Percentiles rank a stretch among this genome's conserved stretches.
Evolutionary conservation across 2,329 filamentous ascomycete species (phyloP).

Genomic region (Fusarium humuli): DNA sequence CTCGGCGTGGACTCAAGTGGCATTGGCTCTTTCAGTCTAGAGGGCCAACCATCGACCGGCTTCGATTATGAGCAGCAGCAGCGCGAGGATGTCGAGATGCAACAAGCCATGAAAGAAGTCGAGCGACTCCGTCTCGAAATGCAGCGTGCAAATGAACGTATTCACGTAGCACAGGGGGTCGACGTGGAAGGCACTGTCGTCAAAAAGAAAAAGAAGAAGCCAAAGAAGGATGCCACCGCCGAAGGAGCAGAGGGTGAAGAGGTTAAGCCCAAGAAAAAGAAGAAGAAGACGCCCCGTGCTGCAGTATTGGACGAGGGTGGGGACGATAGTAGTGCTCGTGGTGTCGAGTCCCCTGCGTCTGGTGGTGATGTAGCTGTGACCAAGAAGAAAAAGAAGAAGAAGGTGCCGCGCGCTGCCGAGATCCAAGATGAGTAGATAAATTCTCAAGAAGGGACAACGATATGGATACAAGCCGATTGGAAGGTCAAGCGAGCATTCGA

Average conservation of each 20-base stretch:
- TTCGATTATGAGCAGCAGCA: slow-evolving; percentile 74
- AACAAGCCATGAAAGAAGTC: slow-evolving; percentile 86
- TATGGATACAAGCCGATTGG: neutral
- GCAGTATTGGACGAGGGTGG: slow-evolving; percentile 29
- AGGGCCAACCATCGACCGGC: slow-evolving; percentile 54
- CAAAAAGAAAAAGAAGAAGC: slow-evolving; percentile 70
- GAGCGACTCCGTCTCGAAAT: slow-evolving; percentile 89
- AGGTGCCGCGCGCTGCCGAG: slow-evolving; percentile 45
- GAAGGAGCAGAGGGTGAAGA: slow-evolving; percentile 37
- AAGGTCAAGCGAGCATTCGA: slow-evolving; percentile 3
- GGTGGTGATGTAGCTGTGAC: slow-evolving; percentile 50
- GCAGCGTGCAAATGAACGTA: slow-evolving; percentile 82
- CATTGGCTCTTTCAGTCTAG: slow-evolving; percentile 78
- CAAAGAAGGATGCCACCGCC: slow-evolving; percentile 55
- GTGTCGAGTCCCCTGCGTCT: slow-evolving; percentile 32
- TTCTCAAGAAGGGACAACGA: neutral
- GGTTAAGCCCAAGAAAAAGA: slow-evolving; percentile 47
- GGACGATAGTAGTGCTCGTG: slow-evolving; percentile 36
- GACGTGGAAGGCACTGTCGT: slow-evolving; percentile 74
- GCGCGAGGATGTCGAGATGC: slow-evolving; percentile 89
- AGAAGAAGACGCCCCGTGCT: slow-evolving; percentile 48
- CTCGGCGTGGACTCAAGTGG: slow-evolving; percentile 90
- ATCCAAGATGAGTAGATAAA: slow-evolving; percentile 44
- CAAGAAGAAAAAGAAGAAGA: slow-evolving; percentile 64
- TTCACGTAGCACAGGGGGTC: slow-evolving; percentile 77